Base-by-base conservation (phyloP, 2,329 filamentous ascomycete genomes). In the Diplodia intermedia region DNA sequence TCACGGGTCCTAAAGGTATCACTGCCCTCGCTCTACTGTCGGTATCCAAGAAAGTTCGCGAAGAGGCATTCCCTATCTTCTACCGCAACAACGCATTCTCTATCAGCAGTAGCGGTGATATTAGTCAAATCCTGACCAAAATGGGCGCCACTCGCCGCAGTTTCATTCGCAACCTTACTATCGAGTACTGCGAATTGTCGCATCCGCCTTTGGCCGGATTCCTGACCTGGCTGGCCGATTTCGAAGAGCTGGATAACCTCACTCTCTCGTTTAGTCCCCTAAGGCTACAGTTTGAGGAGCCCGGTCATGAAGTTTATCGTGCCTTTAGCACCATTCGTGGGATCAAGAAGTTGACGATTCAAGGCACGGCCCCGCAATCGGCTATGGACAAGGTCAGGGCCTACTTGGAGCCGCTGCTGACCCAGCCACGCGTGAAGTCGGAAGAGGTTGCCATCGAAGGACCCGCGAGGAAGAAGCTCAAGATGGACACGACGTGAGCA, bases 101-200 rank as follows among this genome's bases (percentile, higher is more conserved):
- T 9, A 2, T 9, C 33, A 36, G 11, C 11, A 9, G 1, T 9
- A 0, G 2, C 9, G 2, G 1, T 11, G 2, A 6, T 1, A 6
- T 1, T 26, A 15, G 23, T 1, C 4, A 33, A 8, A 33, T 14
- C 11, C 20, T 29, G 23, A 18, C 0, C 3, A 1, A 12, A 1
- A 52, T 52, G 23, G 49, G 9, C 1, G 14, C 20, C 20, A 1
- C 20, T 14, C 50, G 23, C 23, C 23, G 15, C 12, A 18, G 7
- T 5, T 53, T 15, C 11, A 1, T 53, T 14, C 20, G 23, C 2
- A 53, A 3, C 8, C 50, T 53, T 2, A 15, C 23, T 18, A 18
- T 53, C 23, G 3, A 2, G 3, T 26, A 23, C 3, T 14, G 3
- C 11, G 0, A 8, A 14, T 23, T 4, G 15, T 40, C 4, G 4